phyloP scores from a whole-genome alignment of 2,329 filamentous ascomycete genomes.

The Juglanconis oblonga region DNA sequence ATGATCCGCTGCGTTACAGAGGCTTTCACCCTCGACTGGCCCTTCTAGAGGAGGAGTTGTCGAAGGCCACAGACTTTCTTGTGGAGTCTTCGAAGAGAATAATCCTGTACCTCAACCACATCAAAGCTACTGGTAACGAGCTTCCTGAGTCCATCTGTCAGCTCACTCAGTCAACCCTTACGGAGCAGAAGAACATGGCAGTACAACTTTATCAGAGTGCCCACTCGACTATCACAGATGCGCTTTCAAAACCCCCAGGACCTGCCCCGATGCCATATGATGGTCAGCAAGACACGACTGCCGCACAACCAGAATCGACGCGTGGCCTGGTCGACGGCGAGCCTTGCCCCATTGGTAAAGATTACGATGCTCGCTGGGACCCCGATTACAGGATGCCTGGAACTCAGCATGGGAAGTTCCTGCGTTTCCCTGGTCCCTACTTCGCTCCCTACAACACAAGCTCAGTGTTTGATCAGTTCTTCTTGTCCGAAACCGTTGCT shows the following conservation, averaged over 20 bases:
- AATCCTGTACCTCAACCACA: constrained; percentile 2
- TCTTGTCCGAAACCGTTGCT: background rate
- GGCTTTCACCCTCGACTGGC: background rate
- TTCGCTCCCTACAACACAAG: background rate
- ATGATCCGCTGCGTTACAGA: background rate
- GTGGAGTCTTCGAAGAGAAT: constrained; percentile 8
- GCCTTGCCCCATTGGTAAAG: background rate
- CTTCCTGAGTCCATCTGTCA: background rate
- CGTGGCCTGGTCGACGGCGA: background rate
- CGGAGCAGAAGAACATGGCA: background rate
- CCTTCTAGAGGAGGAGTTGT: background rate
- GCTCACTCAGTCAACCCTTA: background rate
- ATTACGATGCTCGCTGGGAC: background rate
- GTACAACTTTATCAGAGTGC: background rate
- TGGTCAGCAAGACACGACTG: background rate
- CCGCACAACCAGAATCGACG: background rate
- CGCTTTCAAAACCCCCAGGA: background rate
- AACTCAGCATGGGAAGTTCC: constrained; percentile 2
- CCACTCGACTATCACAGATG: background rate
- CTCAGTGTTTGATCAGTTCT: background rate
- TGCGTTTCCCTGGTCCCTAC: constrained; percentile 1
- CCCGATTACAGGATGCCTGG: background rate
- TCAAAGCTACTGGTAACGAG: background rate
- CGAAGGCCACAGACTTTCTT: background rate
- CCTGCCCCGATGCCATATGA: constrained; percentile 3